phyloP scores from a whole-genome alignment of 495 filamentous ascomycete genomes.

The Trichoderma reesei region DNA sequence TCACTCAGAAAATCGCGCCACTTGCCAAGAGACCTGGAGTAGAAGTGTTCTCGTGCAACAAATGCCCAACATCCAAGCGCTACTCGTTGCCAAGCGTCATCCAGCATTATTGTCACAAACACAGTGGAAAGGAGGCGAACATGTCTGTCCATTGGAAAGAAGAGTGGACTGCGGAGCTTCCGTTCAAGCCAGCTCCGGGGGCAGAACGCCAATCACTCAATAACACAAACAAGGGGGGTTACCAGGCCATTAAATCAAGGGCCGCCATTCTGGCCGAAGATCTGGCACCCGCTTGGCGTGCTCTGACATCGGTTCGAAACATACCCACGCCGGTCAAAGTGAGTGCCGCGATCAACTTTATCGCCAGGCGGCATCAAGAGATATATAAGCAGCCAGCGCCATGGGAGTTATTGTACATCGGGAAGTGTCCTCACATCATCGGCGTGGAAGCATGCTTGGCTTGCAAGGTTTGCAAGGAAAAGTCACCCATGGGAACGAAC shows the following conservation, averaged over 20 bases:
- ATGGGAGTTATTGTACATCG: slow-evolving; percentile 31
- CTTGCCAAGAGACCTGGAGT: too few relatives aligned
- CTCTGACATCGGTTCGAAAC: too few relatives aligned
- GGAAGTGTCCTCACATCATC: slow-evolving; percentile 24
- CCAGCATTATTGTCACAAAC: slow-evolving; percentile 74
- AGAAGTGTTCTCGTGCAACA: slow-evolving; percentile 67
- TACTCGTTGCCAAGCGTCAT: slow-evolving; percentile 70
- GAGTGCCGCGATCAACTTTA: too few relatives aligned
- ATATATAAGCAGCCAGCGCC: too few relatives aligned
- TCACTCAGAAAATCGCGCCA: slow-evolving; percentile 63
- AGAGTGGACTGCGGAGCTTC: slow-evolving; percentile 66
- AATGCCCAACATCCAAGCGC: slow-evolving; percentile 49
- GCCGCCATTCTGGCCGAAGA: too few relatives aligned
- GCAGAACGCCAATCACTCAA: too few relatives aligned
- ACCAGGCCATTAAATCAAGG: too few relatives aligned
- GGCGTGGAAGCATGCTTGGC: neutral
- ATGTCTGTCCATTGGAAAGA: slow-evolving; percentile 65
- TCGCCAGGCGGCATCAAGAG: too few relatives aligned
- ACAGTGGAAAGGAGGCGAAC: slow-evolving; percentile 52
- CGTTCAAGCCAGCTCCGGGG: slow-evolving; percentile 42
- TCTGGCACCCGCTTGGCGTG: too few relatives aligned
- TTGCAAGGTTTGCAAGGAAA: neutral
- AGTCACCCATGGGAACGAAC: neutral
- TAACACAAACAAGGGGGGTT: too few relatives aligned
- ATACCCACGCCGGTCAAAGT: too few relatives aligned